phyloP scores from a whole-genome alignment of 208 protist genomes.

The Leishmania tarentolae region DNA sequence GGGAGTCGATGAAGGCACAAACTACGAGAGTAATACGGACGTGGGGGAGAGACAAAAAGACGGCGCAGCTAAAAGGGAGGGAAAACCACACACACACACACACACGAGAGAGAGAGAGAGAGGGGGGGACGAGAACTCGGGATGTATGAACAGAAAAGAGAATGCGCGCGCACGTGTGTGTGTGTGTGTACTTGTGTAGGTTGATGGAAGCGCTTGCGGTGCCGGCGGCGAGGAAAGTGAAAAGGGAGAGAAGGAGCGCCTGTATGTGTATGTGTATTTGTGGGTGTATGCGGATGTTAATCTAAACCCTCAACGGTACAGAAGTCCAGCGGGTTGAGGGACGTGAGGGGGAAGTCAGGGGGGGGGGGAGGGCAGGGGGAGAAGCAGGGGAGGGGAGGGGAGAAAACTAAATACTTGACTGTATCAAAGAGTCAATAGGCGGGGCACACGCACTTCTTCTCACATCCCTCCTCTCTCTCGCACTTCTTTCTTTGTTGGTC shows the following conservation, averaged over 20 bases:
- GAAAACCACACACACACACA: neutral
- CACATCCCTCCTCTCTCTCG: neutral
- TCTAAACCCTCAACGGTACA: neutral
- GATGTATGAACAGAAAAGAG: too few relatives aligned
- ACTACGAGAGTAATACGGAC: neutral
- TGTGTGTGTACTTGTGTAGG: too few relatives aligned
- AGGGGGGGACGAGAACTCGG: neutral
- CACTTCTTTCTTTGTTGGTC: neutral
- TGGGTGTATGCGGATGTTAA: neutral
- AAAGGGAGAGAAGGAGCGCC: neutral
- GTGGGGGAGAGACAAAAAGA: neutral
- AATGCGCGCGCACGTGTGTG: too few relatives aligned
- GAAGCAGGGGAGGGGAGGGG: neutral
- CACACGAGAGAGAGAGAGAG: too few relatives aligned
- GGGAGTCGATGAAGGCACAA: neutral
- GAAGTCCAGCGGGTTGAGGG: neutral
- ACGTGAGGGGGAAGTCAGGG: too few relatives aligned
- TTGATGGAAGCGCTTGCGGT: neutral
- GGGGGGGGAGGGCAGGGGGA: too few relatives aligned
- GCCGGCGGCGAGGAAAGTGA: too few relatives aligned
- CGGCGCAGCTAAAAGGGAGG: too few relatives aligned
- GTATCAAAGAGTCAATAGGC: neutral
- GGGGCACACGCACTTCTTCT: too few relatives aligned
- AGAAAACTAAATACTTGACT: neutral
- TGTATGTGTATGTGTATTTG: constrained; percentile 9